Conservation (phyloP, 352 stramenopile genomes). For the Globisporangium irregulare region DNA sequence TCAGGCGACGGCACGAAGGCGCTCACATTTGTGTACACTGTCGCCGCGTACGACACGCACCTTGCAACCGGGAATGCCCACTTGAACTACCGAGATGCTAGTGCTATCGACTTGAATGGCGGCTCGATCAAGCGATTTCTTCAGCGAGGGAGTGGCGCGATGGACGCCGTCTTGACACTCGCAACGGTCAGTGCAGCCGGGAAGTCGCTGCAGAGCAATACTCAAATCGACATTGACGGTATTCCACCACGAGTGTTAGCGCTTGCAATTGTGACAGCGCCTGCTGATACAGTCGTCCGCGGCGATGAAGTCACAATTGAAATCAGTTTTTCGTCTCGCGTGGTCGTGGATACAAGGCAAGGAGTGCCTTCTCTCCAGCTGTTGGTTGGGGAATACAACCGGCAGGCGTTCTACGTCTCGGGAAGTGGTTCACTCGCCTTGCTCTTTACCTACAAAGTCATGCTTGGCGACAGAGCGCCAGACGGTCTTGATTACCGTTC, state of each 20-base stretch:
- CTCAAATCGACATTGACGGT: constrained; percentile 52
- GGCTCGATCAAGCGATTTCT: constrained; percentile 54
- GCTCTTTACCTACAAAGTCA: constrained; percentile 65
- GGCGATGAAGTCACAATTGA: constrained; percentile 45
- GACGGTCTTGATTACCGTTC: constrained; percentile 56
- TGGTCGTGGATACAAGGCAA: constrained; percentile 52
- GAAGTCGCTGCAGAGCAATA: constrained; percentile 48
- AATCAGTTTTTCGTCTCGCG: constrained; percentile 61
- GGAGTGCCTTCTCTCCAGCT: constrained; percentile 57
- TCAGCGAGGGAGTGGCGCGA: constrained; percentile 18
- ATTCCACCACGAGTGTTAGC: constrained; percentile 40
- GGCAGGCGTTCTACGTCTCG: constrained; percentile 55
- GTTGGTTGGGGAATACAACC: constrained; percentile 55
- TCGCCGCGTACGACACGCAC: constrained; percentile 59
- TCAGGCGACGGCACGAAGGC: constrained; percentile 57
- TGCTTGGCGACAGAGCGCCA: constrained; percentile 48
- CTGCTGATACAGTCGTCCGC: constrained; percentile 40
- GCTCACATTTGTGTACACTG: constrained; percentile 72
- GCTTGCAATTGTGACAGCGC: constrained; percentile 33
- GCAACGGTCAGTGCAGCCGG: constrained; percentile 25
- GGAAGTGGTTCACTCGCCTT: constrained; percentile 49
- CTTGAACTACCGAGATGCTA: constrained; percentile 67
- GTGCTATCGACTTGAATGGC: constrained; percentile 62
- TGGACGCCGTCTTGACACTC: constrained; percentile 38
- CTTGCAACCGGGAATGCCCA: constrained; percentile 33